Percentiles rank a stretch among this genome's conserved stretches.
Conservation (phyloP, 371 early-diverging fungal species). For the Chytridium lagenaria region DNA sequence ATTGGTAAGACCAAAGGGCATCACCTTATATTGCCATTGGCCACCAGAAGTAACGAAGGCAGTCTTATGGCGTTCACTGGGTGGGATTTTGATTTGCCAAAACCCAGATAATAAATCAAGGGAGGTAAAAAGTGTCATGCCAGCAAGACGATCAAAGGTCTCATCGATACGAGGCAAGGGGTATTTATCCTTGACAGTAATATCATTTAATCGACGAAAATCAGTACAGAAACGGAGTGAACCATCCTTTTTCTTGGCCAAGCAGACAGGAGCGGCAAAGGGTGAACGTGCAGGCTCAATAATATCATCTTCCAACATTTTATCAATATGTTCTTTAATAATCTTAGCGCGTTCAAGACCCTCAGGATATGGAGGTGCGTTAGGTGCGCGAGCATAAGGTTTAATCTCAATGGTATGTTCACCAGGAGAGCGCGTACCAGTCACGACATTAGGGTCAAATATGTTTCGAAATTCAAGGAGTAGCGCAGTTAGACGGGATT, state of each 20-base stretch:
- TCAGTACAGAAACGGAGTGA: slow-evolving; percentile 48
- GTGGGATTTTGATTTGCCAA: slow-evolving; percentile 26
- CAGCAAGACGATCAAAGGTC: slow-evolving; percentile 10
- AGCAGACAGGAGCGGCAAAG: slow-evolving; percentile 62
- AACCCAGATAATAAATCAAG: slow-evolving; percentile 26
- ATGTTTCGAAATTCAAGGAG: neutral
- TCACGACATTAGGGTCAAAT: neutral
- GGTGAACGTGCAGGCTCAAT: slow-evolving; percentile 53
- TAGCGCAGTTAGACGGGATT: neutral
- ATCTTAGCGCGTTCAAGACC: slow-evolving; percentile 18
- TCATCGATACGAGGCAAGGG: slow-evolving; percentile 27
- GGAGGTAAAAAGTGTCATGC: slow-evolving; percentile 4
- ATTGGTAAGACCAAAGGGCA: slow-evolving; percentile 61
- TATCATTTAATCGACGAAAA: slow-evolving; percentile 28
- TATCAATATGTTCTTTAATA: slow-evolving; percentile 20
- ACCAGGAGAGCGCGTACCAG: slow-evolving; percentile 3
- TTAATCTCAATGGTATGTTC: slow-evolving; percentile 19
- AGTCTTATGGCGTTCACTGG: slow-evolving; percentile 33
- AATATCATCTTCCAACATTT: slow-evolving; percentile 21
- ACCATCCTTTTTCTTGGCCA: slow-evolving; percentile 65
- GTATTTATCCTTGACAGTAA: slow-evolving; percentile 27
- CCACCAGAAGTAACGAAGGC: slow-evolving; percentile 48
- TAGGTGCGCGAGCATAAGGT: slow-evolving; percentile 15
- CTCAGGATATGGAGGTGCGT: slow-evolving; percentile 21
- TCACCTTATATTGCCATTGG: slow-evolving; percentile 52